Conservation (phyloP, 2,329 filamentous ascomycete genomes). For the Diplodia seriata region DNA sequence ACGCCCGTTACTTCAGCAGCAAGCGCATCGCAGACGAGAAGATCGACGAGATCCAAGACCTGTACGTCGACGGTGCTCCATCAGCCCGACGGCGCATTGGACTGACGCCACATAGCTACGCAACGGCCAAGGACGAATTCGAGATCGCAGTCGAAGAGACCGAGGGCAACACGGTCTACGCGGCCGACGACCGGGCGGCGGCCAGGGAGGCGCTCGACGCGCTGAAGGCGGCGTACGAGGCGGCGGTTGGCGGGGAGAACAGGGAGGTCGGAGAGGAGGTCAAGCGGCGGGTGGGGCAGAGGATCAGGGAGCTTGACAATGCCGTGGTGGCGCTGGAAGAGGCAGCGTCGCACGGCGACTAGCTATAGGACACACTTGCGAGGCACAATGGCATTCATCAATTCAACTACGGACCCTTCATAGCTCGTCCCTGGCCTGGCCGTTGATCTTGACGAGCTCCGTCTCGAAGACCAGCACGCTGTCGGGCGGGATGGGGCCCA, state of each 20-base stretch:
- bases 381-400: too few relatives aligned
- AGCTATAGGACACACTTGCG: neutral
- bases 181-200: slow-evolving; percentile 60
- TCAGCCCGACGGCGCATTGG: neutral
- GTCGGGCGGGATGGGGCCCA: slow-evolving; percentile 79
- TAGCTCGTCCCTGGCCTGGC: slow-evolving; percentile 25
- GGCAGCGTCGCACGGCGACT: slow-evolving; percentile 44
- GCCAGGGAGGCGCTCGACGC: slow-evolving; percentile 60
- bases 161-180: slow-evolving; percentile 62
- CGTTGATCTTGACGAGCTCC: slow-evolving; percentile 68
- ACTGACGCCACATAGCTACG: slow-evolving; percentile 37
- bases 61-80: slow-evolving; percentile 36
- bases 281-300: slow-evolving; percentile 57
- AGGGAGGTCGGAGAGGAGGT: slow-evolving; percentile 58
- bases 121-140: slow-evolving; percentile 52
- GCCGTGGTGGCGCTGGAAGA: slow-evolving; percentile 61
- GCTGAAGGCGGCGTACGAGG: slow-evolving; percentile 56
- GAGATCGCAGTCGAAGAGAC: slow-evolving; percentile 61
- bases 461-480: slow-evolving; percentile 94
- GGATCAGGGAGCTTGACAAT: slow-evolving; percentile 61
- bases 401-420: neutral
- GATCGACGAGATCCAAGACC: slow-evolving; percentile 47
- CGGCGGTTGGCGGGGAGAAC: slow-evolving; percentile 51
- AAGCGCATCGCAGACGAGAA: slow-evolving; percentile 37
- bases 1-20: slow-evolving; percentile 23